Percentiles rank a stretch among this genome's conserved stretches.
These are phyloP conservation scores for Perkinsela sp. DNA, from an alignment of 208 protist species.

Conservation along the genomic window DNA sequence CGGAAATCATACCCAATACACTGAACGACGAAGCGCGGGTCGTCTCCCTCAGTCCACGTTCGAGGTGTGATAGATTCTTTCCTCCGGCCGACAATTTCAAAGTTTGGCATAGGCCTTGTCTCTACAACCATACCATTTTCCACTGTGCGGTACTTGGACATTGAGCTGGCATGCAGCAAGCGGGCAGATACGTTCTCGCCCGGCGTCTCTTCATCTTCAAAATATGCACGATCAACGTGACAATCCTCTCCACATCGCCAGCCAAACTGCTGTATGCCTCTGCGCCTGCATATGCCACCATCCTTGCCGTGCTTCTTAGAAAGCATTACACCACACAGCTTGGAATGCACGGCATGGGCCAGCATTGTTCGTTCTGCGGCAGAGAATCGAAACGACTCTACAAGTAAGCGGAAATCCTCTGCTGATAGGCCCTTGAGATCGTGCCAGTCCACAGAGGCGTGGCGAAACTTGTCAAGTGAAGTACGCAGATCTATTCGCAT, in stretches of 20 bases:
- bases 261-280: conserved; percentile 22
- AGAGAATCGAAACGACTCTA: conserved; percentile 15
- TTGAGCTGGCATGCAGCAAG: conserved; percentile 17
- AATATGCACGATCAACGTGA: conserved; percentile 55
- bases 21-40: conserved; percentile 26
- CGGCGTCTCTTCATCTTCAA: conserved; percentile 37
- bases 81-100: conserved; percentile 28
- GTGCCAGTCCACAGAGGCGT: conserved; percentile 43
- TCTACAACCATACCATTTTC: conserved; percentile 29
- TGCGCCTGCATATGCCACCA: conserved; percentile 28
- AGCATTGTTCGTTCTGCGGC: conserved; percentile 22
- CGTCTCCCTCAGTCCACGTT: conserved; percentile 31
- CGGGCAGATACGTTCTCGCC: conserved; percentile 18
- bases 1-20: conserved; percentile 54
- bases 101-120: conserved; percentile 31
- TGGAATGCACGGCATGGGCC: conserved; percentile 19
- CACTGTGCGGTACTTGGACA: conserved; percentile 12
- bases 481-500: conserved; percentile 22
- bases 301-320: conserved; percentile 17
- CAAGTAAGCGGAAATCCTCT: conserved; percentile 21
- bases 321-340: conserved; percentile 48
- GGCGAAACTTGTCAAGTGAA: conserved; percentile 13
- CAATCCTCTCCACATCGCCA: conserved; percentile 47
- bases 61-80: conserved; percentile 22
- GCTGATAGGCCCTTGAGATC: conserved; percentile 33